phyloP scores from a whole-genome alignment of 2,329 filamentous ascomycete genomes.

The Fusarium irregulare region DNA sequence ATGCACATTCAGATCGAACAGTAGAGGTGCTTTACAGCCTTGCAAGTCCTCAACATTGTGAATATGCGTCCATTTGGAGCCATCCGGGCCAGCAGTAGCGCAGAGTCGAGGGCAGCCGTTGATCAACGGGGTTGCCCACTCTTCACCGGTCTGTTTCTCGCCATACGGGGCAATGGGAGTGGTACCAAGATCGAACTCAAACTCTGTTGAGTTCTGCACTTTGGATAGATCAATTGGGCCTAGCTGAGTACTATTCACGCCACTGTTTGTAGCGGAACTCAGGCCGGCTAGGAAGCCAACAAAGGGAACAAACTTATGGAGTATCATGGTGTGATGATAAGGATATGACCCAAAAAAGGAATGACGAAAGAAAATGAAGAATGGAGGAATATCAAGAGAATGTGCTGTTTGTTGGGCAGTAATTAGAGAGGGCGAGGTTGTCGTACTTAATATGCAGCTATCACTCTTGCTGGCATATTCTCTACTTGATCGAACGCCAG shows the following conservation, averaged over 20 bases:
- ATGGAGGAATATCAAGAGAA: neutral
- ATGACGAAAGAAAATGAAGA: neutral
- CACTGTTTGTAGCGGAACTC: neutral
- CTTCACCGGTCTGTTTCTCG: neutral
- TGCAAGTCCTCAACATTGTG: neutral
- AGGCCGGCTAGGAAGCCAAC: neutral
- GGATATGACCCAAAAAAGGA: neutral
- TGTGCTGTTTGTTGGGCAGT: neutral
- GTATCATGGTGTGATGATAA: neutral
- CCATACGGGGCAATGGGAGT: neutral
- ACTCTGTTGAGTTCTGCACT: neutral
- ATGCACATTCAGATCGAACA: constrained; percentile 2
- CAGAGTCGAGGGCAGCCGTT: neutral
- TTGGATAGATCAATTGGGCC: neutral
- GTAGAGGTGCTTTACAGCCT: neutral
- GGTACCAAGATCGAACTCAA: neutral
- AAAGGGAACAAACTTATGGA: neutral
- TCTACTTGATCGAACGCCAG: neutral
- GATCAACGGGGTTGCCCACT: constrained; percentile 1
- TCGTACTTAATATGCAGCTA: neutral
- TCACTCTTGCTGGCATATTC: neutral
- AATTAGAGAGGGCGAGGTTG: neutral
- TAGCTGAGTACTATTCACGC: neutral
- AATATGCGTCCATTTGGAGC: neutral
- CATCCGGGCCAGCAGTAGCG: neutral